Base-by-base conservation (phyloP, 1,284 basidiomycete species). In the Moesziomyces globuligerus region DNA sequence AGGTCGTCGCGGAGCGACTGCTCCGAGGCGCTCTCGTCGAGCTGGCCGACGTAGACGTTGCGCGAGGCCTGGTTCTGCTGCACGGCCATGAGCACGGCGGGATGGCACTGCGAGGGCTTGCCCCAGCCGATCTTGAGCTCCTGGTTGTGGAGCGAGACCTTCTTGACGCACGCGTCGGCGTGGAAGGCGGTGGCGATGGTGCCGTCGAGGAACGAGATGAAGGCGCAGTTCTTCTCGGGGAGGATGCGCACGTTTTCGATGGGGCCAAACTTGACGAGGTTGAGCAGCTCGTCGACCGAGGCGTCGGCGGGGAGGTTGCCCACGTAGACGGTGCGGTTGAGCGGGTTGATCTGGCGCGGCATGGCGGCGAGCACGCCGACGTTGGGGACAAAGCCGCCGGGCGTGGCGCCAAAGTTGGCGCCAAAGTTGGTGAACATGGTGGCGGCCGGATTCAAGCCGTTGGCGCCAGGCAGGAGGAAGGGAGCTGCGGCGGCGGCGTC, bases 201-300 rank as follows among this genome's bases (percentile, higher is more conserved):
- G 21, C 72, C 77, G 38, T 71, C 76, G 18, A 81, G 72, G 48
- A 82, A 79, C 13, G 94, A 97, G 70, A 98, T 89, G 87, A 98
- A 98, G 53, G 96, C 94, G 82, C 95, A 98, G 13, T 90, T 93
- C 84, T 97, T 98, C 83, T 98, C 95, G 38, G 94, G 93, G n/a
- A 98, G 87, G 36, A 98, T 90, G 48, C 93, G 91, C 79, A 98
- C 91, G 48, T 89, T 91, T 83, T 98, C 95, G 72, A 98, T 90
- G 0, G 95, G 95, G 7, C 95, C 96, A 82, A 97, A 98, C 78
- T 96, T 93, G 71, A 98, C 95, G 66, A 97, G 90, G 83, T 94
- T 97, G 79, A 98, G 90, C 24, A 98, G 88, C 83, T 98, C 95
- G 81, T 98, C 94, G 57, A 97, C 94, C 7, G 93, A 94, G 0